Percentiles rank a stretch among this genome's conserved stretches.
Conservation (phyloP, 2,329 filamentous ascomycete genomes). For the Scytalidium lignicola region DNA sequence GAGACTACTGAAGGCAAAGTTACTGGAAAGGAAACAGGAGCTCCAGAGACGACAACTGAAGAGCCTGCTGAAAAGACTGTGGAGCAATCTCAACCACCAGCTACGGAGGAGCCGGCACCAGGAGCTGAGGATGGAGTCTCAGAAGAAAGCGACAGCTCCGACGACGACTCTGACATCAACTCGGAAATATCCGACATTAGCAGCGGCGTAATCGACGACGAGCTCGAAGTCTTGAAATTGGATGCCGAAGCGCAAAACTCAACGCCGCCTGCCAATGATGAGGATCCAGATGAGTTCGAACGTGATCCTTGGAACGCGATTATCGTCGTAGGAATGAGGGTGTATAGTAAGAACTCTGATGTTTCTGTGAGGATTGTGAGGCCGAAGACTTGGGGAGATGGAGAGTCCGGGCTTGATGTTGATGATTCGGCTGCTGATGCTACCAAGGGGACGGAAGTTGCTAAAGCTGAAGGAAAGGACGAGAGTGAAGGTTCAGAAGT, state of each 20-base stretch:
- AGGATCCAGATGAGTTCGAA: slow-evolving; percentile 50
- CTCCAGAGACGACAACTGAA: slow-evolving; percentile 1
- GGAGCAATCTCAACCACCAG: not conserved
- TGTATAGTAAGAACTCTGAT: slow-evolving; percentile 47
- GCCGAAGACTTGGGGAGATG: slow-evolving; percentile 15
- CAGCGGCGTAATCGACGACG: slow-evolving; percentile 12
- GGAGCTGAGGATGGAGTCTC: not conserved
- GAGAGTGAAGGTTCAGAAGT: not conserved
- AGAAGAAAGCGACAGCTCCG: slow-evolving; percentile 6
- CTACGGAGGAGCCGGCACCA: slow-evolving; percentile 1
- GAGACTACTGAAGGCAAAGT: slow-evolving; percentile 8
- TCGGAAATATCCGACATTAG: slow-evolving; percentile 17
- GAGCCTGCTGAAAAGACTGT: not conserved
- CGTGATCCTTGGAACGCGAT: slow-evolving; percentile 59
- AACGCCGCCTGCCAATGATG: slow-evolving; percentile 33
- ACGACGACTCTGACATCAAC: slow-evolving; percentile 15
- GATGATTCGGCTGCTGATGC: slow-evolving; percentile 43
- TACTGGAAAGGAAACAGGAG: slow-evolving; percentile 7
- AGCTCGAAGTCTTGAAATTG: slow-evolving; percentile 15
- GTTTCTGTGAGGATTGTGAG: slow-evolving; percentile 21
- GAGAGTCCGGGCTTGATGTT: slow-evolving; percentile 33
- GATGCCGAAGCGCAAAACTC: slow-evolving; percentile 6
- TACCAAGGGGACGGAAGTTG: slow-evolving; percentile 27
- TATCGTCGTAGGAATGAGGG: slow-evolving; percentile 53
- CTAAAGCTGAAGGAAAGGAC: not conserved